These are phyloP conservation scores for Fusarium bulbicola DNA, from an alignment of 2,329 filamentous ascomycete species.

Conservation along the genomic window DNA sequence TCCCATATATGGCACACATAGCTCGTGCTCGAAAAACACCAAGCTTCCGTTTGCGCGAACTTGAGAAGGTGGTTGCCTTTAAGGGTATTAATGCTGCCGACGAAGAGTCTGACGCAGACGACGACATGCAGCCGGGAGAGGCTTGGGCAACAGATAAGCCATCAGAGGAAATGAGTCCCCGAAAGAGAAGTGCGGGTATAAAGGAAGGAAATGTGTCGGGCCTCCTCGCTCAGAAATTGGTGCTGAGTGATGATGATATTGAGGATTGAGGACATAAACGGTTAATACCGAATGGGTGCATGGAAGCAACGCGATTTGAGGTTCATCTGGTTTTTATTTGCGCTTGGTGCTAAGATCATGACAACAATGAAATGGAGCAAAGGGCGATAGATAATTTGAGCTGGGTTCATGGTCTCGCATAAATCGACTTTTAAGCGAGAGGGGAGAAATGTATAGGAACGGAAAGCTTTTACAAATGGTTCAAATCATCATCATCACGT, in stretches of 20 bases:
- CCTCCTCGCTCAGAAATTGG: conserved; percentile 69
- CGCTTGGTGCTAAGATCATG: neutral
- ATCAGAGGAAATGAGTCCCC: conserved; percentile 61
- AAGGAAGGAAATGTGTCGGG: conserved; percentile 50
- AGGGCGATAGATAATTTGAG: conserved; percentile 17
- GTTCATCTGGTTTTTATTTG: conserved; percentile 23
- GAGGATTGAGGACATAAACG: conserved; percentile 62
- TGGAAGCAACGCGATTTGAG: conserved; percentile 12
- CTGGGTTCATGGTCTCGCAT: neutral
- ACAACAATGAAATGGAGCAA: conserved; percentile 24
- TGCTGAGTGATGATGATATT: conserved; percentile 86
- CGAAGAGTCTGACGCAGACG: conserved; percentile 57
- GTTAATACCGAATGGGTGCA: neutral
- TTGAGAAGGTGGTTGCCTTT: conserved; percentile 76
- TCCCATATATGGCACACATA: conserved; percentile 86
- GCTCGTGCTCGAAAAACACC: conserved; percentile 52
- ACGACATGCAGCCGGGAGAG: conserved; percentile 54
- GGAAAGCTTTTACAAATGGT: conserved; percentile 4
- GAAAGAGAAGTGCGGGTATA: conserved; percentile 56
- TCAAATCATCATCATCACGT: conserved; percentile 36
- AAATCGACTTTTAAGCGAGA: conserved; percentile 12
- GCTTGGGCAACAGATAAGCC: conserved; percentile 71
- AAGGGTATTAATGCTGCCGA: conserved; percentile 63
- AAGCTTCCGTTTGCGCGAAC: conserved; percentile 59
- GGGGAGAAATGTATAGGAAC: neutral